These are phyloP conservation scores for Clonostachys rosea DNA, from an alignment of 2,329 filamentous ascomycete species.

Conservation along the genomic window DNA sequence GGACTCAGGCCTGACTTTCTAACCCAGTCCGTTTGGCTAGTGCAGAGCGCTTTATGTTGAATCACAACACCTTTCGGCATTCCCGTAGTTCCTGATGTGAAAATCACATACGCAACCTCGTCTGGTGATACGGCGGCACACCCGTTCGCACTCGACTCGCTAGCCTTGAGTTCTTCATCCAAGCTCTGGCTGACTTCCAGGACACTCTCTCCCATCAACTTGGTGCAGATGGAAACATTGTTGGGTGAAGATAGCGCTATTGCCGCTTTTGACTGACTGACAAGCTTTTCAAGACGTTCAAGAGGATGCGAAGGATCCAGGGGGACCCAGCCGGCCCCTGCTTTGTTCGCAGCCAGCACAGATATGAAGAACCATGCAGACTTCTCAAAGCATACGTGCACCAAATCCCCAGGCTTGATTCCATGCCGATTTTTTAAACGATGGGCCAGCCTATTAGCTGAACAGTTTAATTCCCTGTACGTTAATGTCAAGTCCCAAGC, in stretches of 20 bases:
- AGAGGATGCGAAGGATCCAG: constrained; percentile 13
- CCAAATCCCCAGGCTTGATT: background rate
- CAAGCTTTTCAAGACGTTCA: constrained; percentile 31
- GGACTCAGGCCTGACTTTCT: background rate
- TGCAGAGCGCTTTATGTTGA: constrained; percentile 1
- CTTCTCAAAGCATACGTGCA: constrained; percentile 5
- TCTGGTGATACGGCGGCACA: background rate
- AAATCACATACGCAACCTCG: constrained; percentile 4
- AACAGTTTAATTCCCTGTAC: background rate
- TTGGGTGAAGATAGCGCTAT: constrained; percentile 16
- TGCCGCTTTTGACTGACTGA: constrained; percentile 21
- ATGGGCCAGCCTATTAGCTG: background rate
- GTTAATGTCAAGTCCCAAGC: background rate
- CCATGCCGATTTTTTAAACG: background rate
- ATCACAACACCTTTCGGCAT: constrained; percentile 5
- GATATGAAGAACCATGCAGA: constrained; percentile 2
- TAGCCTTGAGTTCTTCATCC: background rate
- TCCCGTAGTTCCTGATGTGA: constrained; percentile 5
- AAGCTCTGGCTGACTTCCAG: background rate
- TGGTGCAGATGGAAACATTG: background rate
- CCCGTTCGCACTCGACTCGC: no score
- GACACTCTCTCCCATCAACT: background rate
- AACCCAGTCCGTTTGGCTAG: background rate
- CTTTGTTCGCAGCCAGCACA: constrained; percentile 3
- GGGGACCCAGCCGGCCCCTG: constrained; percentile 2